Evolutionary conservation across 108 stramenopile genomes (phyloP), one percentile per base, ranked within the genome.

Genomic region (Discostella pseudostelligera): DNA sequence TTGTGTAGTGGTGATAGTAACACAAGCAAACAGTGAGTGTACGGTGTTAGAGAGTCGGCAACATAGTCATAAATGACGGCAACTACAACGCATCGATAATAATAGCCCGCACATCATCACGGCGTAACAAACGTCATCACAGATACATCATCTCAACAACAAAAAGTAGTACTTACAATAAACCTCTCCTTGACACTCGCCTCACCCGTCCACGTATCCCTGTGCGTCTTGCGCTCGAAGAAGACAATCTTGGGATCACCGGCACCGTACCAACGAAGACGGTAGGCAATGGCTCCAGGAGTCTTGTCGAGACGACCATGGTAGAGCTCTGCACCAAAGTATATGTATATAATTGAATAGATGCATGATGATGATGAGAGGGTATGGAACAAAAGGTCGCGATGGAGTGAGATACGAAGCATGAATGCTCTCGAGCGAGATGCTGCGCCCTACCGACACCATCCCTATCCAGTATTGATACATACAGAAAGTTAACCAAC

Each of bases 141-240:
- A 45, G 8, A 4, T 22, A 28, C 7, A 51, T 21, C 50, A 20
- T 40, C 50, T 26, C 20, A 20, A 19, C 22, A 17, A 59, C 24
- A 62, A 20, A 9, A 36, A n/a, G n/a, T 29, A 39, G 11, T n/a
- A 87, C 88, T 72, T 62, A 93, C 87, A 45, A 84, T 92, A 72
- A 99, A 99, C 35, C 98, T 94, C 63, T 98, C 97, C 83, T 99
- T 99, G 20, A 96, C 97, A 25, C 84, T 87, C 54, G 87, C 86
- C 62, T 97, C 97, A 16, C 96, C 96, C n/a, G 94, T 92, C 98
- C 98, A 99, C 22, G 86, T 92, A 35, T 99, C 98, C 39, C 93
- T 90, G 78, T 99, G 98, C 12, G 98, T 99, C 79, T 99, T 99
- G 16, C 97, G 91, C 72, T 99, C 98, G 16, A 96, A 94, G 72